Evolutionary conservation across 2,329 filamentous ascomycete genomes (phyloP).

Genomic region (Epichloe elymi): DNA sequence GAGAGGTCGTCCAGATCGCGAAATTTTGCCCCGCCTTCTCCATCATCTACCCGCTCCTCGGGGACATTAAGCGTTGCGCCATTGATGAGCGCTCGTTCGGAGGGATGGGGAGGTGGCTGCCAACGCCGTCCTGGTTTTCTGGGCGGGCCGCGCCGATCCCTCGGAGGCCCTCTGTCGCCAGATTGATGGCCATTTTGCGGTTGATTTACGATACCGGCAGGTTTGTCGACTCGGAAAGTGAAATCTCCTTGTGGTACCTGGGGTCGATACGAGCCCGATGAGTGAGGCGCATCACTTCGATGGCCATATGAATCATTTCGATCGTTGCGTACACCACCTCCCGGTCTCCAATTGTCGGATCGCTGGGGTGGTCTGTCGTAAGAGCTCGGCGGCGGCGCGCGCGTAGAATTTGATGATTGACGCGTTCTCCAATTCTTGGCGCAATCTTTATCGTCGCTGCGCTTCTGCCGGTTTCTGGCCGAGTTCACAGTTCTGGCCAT

Average conservation of each 20-base stretch:
- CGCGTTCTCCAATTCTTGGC: conserved; percentile 4
- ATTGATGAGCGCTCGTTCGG: conserved; percentile 37
- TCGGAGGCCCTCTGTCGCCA: conserved; percentile 8
- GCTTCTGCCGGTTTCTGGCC: conserved; percentile 2
- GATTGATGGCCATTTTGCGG: conserved; percentile 8
- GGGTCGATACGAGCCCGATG: conserved; percentile 17
- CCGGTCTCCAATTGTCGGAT: conserved; percentile 18
- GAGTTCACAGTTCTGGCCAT: background rate
- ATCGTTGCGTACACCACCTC: conserved; percentile 12
- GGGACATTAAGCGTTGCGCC: conserved; percentile 27
- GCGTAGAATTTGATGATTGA: conserved; percentile 4
- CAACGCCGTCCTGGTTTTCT: conserved; percentile 18
- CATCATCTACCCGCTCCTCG: conserved; percentile 34
- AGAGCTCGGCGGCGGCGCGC: conserved; percentile 4
- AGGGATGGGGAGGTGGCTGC: conserved; percentile 26
- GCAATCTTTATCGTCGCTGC: conserved; percentile 5
- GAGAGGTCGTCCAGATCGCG: conserved; percentile 43
- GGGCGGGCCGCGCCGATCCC: conserved; percentile 15
- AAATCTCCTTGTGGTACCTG: conserved; percentile 35
- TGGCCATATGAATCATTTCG: conserved; percentile 11
- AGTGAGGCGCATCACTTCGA: conserved; percentile 12
- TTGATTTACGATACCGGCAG: conserved; percentile 31
- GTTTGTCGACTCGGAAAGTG: conserved; percentile 41
- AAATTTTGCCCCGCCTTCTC: conserved; percentile 35
- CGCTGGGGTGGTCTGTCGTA: conserved; percentile 11